A percentile compares a stretch with the other conserved stretches of the same genome.
Conservation (phyloP, 2,329 filamentous ascomycete species). For the Colletotrichum trifolii region DNA sequence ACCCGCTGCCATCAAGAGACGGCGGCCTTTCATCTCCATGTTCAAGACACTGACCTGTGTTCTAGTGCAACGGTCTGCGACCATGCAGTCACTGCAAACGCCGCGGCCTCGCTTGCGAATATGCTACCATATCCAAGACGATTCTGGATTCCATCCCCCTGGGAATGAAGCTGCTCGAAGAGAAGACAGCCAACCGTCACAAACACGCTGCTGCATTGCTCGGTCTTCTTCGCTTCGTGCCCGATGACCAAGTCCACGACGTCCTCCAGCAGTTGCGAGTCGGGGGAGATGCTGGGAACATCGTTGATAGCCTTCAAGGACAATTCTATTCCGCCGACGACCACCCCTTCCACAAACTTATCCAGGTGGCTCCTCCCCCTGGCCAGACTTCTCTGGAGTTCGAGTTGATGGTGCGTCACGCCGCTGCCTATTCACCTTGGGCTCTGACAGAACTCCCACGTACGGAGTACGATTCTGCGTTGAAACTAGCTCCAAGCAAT, state of each 20-base stretch:
- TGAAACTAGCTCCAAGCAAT: background rate
- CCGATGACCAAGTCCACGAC: conserved; percentile 11
- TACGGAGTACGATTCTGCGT: background rate
- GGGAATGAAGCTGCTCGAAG: conserved; percentile 18
- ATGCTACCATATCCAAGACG: conserved; percentile 20
- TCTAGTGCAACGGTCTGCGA: conserved; percentile 22
- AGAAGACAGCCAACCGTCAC: conserved; percentile 7
- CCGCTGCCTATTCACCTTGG: conserved; percentile 24
- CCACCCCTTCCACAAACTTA: background rate
- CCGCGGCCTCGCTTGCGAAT: conserved; percentile 24
- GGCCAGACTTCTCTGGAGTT: conserved; percentile 24
- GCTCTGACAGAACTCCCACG: conserved; percentile 18
- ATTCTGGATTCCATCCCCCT: conserved; percentile 24
- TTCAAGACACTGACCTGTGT: background rate
- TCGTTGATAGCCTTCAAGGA: conserved; percentile 2
- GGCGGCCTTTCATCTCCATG: background rate
- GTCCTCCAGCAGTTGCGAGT: conserved; percentile 18
- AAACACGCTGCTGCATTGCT: conserved; percentile 18
- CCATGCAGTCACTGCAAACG: conserved; percentile 27
- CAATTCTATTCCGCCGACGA: conserved; percentile 4
- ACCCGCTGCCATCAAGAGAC: too few relatives aligned
- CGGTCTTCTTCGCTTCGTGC: conserved; percentile 7
- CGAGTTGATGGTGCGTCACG: conserved; percentile 25
- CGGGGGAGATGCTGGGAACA: conserved; percentile 6
- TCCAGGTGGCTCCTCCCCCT: conserved; percentile 8